phyloP scores from a whole-genome alignment of 257 asterid genomes.

The Solanum pimpinellifolium region DNA sequence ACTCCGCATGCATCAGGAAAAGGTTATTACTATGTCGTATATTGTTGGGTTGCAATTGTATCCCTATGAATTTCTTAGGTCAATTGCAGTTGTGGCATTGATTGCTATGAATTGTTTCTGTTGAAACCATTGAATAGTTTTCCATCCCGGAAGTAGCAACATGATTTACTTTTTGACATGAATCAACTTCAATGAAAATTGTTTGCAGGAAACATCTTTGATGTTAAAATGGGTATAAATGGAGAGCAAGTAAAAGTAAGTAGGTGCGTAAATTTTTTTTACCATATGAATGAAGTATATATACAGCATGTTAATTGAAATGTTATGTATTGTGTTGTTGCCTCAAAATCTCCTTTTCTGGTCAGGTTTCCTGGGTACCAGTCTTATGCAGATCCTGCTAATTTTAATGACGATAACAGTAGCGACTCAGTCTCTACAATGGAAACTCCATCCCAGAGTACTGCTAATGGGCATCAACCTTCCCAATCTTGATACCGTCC shows the following conservation, averaged over 20 bases:
- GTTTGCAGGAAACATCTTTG: slow-evolving; percentile 62
- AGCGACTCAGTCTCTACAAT: background rate
- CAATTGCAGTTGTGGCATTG: background rate
- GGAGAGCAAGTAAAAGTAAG: slow-evolving; percentile 67
- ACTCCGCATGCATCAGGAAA: background rate
- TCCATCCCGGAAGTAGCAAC: background rate
- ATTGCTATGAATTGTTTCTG: background rate
- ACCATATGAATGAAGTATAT: background rate
- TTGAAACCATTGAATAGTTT: background rate
- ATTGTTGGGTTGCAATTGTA: background rate
- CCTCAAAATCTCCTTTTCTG: background rate
- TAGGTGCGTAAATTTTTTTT: slow-evolving; percentile 32
- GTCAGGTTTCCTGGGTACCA: slow-evolving; percentile 5
- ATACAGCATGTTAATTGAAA: background rate
- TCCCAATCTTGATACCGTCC: background rate
- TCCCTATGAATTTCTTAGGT: background rate
- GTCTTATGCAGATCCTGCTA: slow-evolving; percentile 8
- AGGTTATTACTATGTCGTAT: background rate
- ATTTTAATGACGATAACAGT: background rate
- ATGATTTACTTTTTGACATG: background rate
- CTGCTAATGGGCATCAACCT: slow-evolving; percentile 1
- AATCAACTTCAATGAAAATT: background rate
- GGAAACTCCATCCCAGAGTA: background rate
- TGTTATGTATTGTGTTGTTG: background rate
- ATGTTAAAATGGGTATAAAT: slow-evolving; percentile 66